Evolutionary conservation across 2,329 filamentous ascomycete species (phyloP).

Genomic region (Neocatenulostroma microsporum): DNA sequence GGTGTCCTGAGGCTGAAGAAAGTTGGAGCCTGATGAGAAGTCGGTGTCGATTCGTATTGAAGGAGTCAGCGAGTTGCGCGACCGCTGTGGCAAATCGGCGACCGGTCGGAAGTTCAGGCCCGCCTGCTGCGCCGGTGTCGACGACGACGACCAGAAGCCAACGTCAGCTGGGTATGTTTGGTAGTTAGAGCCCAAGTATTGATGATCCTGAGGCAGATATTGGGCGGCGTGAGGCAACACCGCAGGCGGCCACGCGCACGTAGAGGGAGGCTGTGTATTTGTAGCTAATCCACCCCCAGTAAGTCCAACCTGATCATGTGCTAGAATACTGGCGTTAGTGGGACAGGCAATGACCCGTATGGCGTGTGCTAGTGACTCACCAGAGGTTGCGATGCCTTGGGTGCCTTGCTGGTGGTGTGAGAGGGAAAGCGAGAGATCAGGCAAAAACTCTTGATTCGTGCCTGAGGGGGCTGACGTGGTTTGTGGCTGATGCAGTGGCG

Average conservation of each 20-base stretch:
- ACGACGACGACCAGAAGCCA: conserved; percentile 1
- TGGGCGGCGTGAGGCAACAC: background rate
- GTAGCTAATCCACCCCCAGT: background rate
- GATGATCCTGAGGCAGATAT: conserved; percentile 14
- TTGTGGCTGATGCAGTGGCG: conserved; percentile 1
- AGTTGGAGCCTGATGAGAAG: conserved; percentile 8
- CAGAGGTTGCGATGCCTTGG: background rate
- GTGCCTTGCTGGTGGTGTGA: background rate
- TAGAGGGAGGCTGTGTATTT: conserved; percentile 5
- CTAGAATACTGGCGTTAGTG: conserved; percentile 3
- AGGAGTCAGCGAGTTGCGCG: conserved; percentile 13
- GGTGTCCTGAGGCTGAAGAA: conserved; percentile 20
- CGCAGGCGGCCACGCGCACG: conserved; percentile 2
- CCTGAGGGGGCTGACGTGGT: too few relatives aligned
- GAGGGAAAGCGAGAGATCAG: background rate
- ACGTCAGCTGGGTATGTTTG: conserved; percentile 9
- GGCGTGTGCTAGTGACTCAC: too few relatives aligned
- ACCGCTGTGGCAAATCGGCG: conserved; percentile 14
- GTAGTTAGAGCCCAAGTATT: conserved; percentile 5
- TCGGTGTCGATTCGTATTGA: conserved; percentile 18
- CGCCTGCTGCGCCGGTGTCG: conserved; percentile 2
- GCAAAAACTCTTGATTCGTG: too few relatives aligned
- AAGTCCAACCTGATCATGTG: conserved; percentile 6
- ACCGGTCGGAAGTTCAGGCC: conserved; percentile 4
- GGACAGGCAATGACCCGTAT: conserved; percentile 4